phyloP scores from a whole-genome alignment of 106 monocot species.

The Dendrobium catenatum region DNA sequence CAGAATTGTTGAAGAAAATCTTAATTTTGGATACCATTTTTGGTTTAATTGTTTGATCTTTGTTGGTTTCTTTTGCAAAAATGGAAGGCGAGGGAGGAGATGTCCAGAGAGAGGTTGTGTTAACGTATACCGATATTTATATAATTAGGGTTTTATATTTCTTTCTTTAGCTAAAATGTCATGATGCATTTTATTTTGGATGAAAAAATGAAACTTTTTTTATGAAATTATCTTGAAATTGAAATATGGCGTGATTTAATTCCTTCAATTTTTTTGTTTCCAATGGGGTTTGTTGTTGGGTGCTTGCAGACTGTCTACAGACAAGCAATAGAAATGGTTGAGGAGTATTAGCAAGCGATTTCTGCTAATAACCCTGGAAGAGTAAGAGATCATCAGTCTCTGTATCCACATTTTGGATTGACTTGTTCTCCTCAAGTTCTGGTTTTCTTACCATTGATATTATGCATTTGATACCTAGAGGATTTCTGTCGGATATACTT shows the following conservation, averaged over 20 bases:
- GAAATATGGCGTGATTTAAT: background rate
- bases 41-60: constrained; percentile 3
- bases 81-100: constrained; percentile 86
- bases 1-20: background rate
- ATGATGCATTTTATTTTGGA: background rate
- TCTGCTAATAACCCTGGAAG: constrained; percentile 25
- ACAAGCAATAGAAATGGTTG: constrained; percentile 70
- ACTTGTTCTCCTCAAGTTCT: constrained; percentile 68
- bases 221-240: background rate
- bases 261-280: background rate
- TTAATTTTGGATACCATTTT: background rate
- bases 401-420: constrained; percentile 39
- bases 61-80: background rate
- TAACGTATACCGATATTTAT: constrained; percentile 32
- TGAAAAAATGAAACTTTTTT: background rate
- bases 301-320: constrained; percentile 47
- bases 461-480: background rate
- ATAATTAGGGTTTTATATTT: constrained; percentile 6
- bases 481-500: background rate
- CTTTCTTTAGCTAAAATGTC: background rate
- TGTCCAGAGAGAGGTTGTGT: constrained; percentile 62
- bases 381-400: constrained; percentile 29
- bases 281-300: background rate
- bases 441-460: background rate
- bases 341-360: constrained; percentile 65